A percentile compares a stretch with the other conserved stretches of the same genome.
These are phyloP conservation scores for Coriolopsis trogii DNA, from an alignment of 1,284 basidiomycete genomes.

Conservation along the genomic window DNA sequence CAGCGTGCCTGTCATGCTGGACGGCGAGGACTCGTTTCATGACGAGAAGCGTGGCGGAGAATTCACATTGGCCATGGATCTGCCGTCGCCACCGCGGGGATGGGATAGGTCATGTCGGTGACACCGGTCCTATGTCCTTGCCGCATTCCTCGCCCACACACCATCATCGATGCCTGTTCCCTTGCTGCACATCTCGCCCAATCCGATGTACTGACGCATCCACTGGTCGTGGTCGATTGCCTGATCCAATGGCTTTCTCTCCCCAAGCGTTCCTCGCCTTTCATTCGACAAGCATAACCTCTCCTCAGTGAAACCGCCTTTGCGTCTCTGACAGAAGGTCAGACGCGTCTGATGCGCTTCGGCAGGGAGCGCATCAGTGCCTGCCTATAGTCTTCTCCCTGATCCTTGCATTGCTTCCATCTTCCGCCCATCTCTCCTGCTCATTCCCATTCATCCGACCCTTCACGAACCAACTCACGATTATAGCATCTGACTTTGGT, in stretches of 20 bases:
- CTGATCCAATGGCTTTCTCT: neutral
- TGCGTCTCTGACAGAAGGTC: slow-evolving; percentile 8
- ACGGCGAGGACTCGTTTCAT: slow-evolving; percentile 13
- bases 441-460: slow-evolving; percentile 5
- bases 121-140: neutral
- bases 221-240: neutral
- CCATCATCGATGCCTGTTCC: neutral
- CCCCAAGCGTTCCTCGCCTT: neutral
- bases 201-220: neutral
- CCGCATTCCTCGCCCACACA: neutral
- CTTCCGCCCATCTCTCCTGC: neutral
- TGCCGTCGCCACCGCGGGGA: slow-evolving; percentile 18
- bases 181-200: neutral
- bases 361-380: no score
- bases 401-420: neutral
- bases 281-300: neutral
- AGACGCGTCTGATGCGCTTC: neutral
- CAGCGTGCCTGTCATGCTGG: slow-evolving; percentile 26
- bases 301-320: neutral
- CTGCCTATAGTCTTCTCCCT: no score
- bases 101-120: slow-evolving; percentile 7
- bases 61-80: slow-evolving; percentile 34
- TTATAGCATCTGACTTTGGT: neutral
- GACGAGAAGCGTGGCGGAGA: slow-evolving; percentile 19
- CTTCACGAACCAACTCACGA: neutral